Percentiles rank a stretch among this genome's conserved stretches.
Conservation (phyloP, 768 basidiomycete genomes). For the Pleurotus citrinopileatus region DNA sequence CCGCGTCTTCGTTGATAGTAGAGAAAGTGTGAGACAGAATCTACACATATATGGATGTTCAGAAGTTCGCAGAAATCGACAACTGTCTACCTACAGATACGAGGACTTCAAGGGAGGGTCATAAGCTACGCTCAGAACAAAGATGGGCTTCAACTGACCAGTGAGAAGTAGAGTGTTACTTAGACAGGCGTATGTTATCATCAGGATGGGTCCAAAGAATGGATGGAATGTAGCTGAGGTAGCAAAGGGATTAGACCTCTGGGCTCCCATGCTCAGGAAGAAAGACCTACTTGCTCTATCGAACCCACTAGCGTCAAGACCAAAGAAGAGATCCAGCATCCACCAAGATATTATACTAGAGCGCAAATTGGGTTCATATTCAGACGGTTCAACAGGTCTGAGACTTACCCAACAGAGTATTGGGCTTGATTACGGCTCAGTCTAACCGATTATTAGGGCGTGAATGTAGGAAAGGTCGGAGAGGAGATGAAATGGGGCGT, state of each 20-base stretch:
- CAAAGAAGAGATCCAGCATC: constrained; percentile 93
- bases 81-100: constrained; percentile 60
- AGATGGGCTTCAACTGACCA: constrained; percentile 35
- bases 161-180: constrained; percentile 93
- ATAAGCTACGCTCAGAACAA: constrained; percentile 8
- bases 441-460: constrained; percentile 31
- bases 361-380: too few species aligned
- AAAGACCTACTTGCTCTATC: constrained; percentile 65
- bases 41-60: constrained; percentile 30
- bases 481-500: constrained; percentile 31
- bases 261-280: not conserved
- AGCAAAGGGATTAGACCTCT: too few species aligned
- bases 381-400: too few species aligned
- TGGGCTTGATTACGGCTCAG: constrained; percentile 58
- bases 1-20: constrained; percentile 89
- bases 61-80: not conserved
- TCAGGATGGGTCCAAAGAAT: constrained; percentile 86
- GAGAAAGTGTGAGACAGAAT: constrained; percentile 96
- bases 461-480: not conserved
- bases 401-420: constrained; percentile 29
- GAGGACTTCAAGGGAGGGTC: constrained; percentile 46
- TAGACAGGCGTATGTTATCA: constrained; percentile 88
- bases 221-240: constrained; percentile 72
- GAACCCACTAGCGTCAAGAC: constrained; percentile 92
- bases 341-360: constrained; percentile 76